A percentile compares a stretch with the other conserved stretches of the same genome.
phyloP scores from a whole-genome alignment of 2,329 filamentous ascomycete species.

The Botrytis sinoallii region DNA sequence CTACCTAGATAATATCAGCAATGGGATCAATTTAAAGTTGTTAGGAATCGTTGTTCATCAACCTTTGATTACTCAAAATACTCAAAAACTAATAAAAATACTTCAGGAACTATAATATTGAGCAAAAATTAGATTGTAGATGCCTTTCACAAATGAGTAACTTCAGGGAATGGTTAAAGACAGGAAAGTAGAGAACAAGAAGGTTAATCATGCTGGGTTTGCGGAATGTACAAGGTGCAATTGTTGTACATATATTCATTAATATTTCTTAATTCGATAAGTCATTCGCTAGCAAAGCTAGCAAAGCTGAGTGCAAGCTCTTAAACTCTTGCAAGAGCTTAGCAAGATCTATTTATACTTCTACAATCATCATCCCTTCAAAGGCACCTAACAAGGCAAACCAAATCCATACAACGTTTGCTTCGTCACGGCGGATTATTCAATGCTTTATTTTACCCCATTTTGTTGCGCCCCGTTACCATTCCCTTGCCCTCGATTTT shows the following conservation, averaged over 20 bases:
- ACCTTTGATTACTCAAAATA: background rate
- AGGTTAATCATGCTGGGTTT: background rate
- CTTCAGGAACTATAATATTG: background rate
- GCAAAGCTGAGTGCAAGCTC: background rate
- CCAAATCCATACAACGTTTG: background rate
- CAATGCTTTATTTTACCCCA: conserved; percentile 9
- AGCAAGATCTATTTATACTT: conserved; percentile 16
- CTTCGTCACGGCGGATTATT: conserved; percentile 6
- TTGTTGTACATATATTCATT: background rate
- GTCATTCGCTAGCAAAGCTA: background rate
- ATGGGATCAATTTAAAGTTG: background rate
- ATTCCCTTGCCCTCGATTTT: conserved; percentile 18
- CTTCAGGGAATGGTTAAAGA: background rate
- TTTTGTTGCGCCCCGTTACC: conserved; percentile 21
- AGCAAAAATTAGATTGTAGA: background rate
- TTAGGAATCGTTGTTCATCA: background rate
- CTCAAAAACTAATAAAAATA: background rate
- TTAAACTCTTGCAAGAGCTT: conserved; percentile 5
- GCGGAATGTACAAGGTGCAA: background rate
- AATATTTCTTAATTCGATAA: conserved; percentile 10
- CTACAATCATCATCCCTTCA: conserved; percentile 11
- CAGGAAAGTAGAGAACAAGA: background rate
- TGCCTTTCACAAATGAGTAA: background rate
- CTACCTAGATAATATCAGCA: background rate
- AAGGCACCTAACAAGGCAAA: background rate